Conservation (phyloP, 805 yeast species). For the Starmera dryadoides region DNA sequence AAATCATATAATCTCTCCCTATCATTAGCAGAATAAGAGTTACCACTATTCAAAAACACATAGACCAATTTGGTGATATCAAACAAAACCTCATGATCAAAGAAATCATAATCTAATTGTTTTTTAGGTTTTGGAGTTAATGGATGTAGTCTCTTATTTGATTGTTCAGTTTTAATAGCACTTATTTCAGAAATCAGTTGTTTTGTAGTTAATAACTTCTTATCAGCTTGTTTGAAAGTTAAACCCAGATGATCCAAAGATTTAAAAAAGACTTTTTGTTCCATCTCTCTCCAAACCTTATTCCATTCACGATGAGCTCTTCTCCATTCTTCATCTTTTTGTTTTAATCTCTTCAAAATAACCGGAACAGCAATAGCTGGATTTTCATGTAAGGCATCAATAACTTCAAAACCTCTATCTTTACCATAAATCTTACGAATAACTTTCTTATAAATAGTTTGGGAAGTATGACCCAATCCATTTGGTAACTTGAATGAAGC, state of each 20-base stretch:
- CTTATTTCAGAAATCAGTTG: constrained; percentile 87
- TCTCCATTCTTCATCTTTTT: constrained; percentile 98
- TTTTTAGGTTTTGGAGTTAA: constrained; percentile 82
- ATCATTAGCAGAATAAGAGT: constrained; percentile 74
- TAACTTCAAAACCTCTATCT: constrained; percentile 93
- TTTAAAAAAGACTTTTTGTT: constrained; percentile 88
- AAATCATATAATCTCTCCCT: constrained; percentile 70
- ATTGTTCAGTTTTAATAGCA: constrained; percentile 86
- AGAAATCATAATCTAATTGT: constrained; percentile 54
- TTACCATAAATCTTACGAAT: constrained; percentile 88
- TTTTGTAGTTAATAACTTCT: constrained; percentile 82
- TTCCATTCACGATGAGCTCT: constrained; percentile 98
- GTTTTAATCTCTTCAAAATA: constrained; percentile 85
- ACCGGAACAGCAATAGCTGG: constrained; percentile 95
- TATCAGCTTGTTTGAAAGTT: constrained; percentile 95
- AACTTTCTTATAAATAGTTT: constrained; percentile 89
- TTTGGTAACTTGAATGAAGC: constrained; percentile 80
- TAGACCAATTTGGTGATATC: constrained; percentile 68
- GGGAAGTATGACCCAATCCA: constrained; percentile 88
- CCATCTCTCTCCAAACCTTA: constrained; percentile 97
- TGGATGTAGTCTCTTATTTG: constrained; percentile 80
- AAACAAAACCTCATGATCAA: constrained; percentile 59
- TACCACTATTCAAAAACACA: constrained; percentile 58
- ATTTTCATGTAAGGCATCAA: constrained; percentile 89
- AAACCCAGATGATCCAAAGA: constrained; percentile 92